phyloP scores from a whole-genome alignment of 352 stramenopile species.

The Phytophthora podocarpi region DNA sequence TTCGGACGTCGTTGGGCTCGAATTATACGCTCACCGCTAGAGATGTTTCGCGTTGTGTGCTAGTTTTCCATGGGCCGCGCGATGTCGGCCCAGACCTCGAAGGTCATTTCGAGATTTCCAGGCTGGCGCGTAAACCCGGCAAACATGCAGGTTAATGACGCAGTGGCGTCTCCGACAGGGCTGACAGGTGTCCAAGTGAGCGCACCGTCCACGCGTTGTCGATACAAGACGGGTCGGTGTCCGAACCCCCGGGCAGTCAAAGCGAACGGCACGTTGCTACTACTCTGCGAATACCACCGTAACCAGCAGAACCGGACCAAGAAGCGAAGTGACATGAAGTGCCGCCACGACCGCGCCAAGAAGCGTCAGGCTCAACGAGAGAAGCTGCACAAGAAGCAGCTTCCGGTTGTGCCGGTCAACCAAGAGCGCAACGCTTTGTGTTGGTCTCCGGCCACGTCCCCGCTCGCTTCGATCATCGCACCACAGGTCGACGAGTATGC shows the following conservation, averaged over 20 bases:
- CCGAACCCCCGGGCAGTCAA: constrained; percentile 75
- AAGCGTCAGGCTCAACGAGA: constrained; percentile 54
- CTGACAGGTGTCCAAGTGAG: background rate
- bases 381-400: constrained; percentile 20
- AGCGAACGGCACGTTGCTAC: constrained; percentile 69
- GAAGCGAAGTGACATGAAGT: constrained; percentile 86
- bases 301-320: constrained; percentile 88
- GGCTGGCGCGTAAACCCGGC: background rate
- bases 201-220: constrained; percentile 44
- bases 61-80: constrained; percentile 1
- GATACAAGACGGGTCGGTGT: constrained; percentile 85
- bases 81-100: background rate
- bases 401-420: background rate
- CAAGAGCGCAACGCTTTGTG: background rate
- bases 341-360: constrained; percentile 64
- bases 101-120: constrained; percentile 32
- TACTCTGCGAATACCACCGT: constrained; percentile 85
- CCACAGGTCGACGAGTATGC: constrained; percentile 9
- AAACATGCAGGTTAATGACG: constrained; percentile 24
- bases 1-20: constrained; percentile 13
- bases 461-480: constrained; percentile 21
- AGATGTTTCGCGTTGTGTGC: constrained; percentile 15
- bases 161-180: background rate
- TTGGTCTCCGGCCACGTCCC: constrained; percentile 5
- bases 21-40: background rate